Evolutionary conservation across 2,329 filamentous ascomycete genomes (phyloP), one percentile per base, ranked within the genome.

Genomic region (Dactylellina haptotyla): DNA sequence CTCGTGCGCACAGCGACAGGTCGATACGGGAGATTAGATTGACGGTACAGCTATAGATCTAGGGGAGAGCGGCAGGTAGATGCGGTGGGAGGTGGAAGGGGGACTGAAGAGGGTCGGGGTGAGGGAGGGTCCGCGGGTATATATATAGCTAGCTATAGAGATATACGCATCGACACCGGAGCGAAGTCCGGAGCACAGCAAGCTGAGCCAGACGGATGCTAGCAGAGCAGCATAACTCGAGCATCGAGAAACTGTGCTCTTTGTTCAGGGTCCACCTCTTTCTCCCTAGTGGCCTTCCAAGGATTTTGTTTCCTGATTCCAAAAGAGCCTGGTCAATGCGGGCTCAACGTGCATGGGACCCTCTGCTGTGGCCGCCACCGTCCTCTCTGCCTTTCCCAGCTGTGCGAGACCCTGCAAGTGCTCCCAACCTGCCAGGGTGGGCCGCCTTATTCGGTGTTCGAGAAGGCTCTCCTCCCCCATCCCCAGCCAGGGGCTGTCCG

Each of bases 251-350:
- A 56, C 41, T 46, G 10, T 18, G 46, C 20, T 28, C 12, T 56
- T 9, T n/a, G 41, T 56, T 56, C 51, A 56, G 51, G 51, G 51
- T 56, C 51, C 51, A 56, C 23, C 43, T 3, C 8, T 8, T 16
- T 8, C 5, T 4, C 39, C 4, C 23, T 18, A 53, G 14, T 8
- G 20, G 18, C n/a, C n/a, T n/a, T 25, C 51, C 32, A 53, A 53
- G 48, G 51, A 56, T 41, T 32, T 39, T 41, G 51, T 23, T 20
- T 12, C 20, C 20, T 10, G 20, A 20, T 18, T 20, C 26, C 26
- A 10, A 32, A 30, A 53, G 12, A 32, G 26, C 51, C 51, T 39
- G 51, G 30, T 37, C 51, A 37, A 39, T 39, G 30, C 30, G 51
- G 51, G 46, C 46, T 14, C 4, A 43, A 14, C 14, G 32, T 6